Conservation (phyloP, 345 rosid species). For the Citrus mangshanensis region DNA sequence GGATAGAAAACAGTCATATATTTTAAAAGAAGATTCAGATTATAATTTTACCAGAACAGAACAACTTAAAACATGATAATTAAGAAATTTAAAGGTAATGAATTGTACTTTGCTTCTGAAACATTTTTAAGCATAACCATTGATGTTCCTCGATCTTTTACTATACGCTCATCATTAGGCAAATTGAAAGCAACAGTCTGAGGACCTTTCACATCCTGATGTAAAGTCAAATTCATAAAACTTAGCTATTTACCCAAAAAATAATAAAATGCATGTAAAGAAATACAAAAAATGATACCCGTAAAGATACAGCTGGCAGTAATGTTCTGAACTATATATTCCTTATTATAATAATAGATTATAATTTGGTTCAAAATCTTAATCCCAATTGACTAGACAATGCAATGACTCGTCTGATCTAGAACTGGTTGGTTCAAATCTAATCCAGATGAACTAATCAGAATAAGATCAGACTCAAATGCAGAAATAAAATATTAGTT, state of each 20-base stretch:
- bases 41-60: slow-evolving; percentile 2
- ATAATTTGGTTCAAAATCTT: neutral
- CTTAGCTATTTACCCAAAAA: neutral
- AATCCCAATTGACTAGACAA: neutral
- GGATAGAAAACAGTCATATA: slow-evolving; percentile 13
- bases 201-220: slow-evolving; percentile 93
- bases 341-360: neutral
- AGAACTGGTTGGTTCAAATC: neutral
- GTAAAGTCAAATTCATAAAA: slow-evolving; percentile 20
- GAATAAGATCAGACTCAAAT: neutral
- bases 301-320: neutral
- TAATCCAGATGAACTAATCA: neutral
- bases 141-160: slow-evolving; percentile 89
- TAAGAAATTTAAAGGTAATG: slow-evolving; percentile 14
- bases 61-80: slow-evolving; percentile 6
- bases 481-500: neutral
- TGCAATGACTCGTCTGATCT: neutral
- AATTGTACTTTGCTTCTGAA: slow-evolving; percentile 74
- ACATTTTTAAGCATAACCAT: slow-evolving; percentile 96
- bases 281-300: neutral
- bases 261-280: neutral
- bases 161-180: slow-evolving; percentile 91
- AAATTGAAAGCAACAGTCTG: slow-evolving; percentile 94
- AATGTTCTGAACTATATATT: neutral
- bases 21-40: slow-evolving; percentile 9